Evolutionary conservation across 352 stramenopile species (phyloP).

Genomic region (Globisporangium abappressorium): DNA sequence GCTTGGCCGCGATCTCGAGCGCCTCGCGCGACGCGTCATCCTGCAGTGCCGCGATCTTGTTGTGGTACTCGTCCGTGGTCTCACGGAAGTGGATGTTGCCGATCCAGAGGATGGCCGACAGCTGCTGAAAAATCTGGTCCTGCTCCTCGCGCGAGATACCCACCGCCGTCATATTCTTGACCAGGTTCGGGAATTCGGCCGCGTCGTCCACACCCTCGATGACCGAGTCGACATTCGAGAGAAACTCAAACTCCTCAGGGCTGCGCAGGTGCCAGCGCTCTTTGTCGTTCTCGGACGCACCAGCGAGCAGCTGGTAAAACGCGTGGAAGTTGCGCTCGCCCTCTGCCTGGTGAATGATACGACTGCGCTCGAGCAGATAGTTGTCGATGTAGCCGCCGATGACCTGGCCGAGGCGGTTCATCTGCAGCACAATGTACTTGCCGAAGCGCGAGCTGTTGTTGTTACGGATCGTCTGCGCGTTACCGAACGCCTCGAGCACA

Average conservation of each 20-base stretch:
- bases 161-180: slow-evolving; percentile 63
- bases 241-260: slow-evolving; percentile 58
- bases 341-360: slow-evolving; percentile 82
- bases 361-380: slow-evolving; percentile 92
- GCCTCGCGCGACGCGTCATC: slow-evolving; percentile 48
- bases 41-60: slow-evolving; percentile 65
- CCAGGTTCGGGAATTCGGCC: slow-evolving; percentile 57
- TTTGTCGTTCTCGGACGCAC: slow-evolving; percentile 47
- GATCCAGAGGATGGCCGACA: slow-evolving; percentile 81
- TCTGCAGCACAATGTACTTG: slow-evolving; percentile 87
- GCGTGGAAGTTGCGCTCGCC: slow-evolving; percentile 93
- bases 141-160: slow-evolving; percentile 76
- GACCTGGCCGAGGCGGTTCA: slow-evolving; percentile 78
- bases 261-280: slow-evolving; percentile 53
- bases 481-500: slow-evolving; percentile 83
- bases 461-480: slow-evolving; percentile 86
- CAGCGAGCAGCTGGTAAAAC: slow-evolving; percentile 91
- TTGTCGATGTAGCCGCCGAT: slow-evolving; percentile 85
- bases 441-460: slow-evolving; percentile 86
- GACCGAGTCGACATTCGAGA: slow-evolving; percentile 58
- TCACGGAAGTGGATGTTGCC: slow-evolving; percentile 83
- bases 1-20: slow-evolving; percentile 48
- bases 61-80: slow-evolving; percentile 68
- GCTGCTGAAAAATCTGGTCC: slow-evolving; percentile 67
- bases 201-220: slow-evolving; percentile 81